phyloP scores from a whole-genome alignment of 2,329 filamentous ascomycete species.

The Cercospora citrullina region DNA sequence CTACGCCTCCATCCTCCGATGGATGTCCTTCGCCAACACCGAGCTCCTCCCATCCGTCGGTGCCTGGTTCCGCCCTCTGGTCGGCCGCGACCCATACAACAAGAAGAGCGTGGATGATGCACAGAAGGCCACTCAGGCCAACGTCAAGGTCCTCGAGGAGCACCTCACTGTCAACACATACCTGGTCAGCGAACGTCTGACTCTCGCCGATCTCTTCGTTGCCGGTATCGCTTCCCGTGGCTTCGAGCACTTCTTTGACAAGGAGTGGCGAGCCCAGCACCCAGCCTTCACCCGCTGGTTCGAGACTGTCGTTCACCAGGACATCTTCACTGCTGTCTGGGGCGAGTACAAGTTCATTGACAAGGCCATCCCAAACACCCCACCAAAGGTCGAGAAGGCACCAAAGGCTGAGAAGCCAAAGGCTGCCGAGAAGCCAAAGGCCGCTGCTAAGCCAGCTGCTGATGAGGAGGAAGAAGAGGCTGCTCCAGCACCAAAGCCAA shows the following conservation, averaged over 20 bases:
- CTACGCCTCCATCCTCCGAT: conserved; percentile 96
- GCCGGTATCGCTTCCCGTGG: conserved; percentile 77
- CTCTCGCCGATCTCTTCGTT: conserved; percentile 89
- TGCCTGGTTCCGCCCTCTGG: conserved; percentile 82
- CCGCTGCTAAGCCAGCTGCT: conserved; percentile 54
- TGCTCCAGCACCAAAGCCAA: conserved; percentile 75
- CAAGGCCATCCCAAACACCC: conserved; percentile 70
- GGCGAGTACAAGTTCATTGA: conserved; percentile 77
- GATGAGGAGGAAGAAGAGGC: conserved; percentile 62
- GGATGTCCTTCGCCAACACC: conserved; percentile 94
- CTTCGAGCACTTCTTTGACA: conserved; percentile 94
- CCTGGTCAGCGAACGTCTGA: conserved; percentile 96
- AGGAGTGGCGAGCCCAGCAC: conserved; percentile 78
- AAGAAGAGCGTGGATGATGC: conserved; percentile 92
- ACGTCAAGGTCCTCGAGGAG: conserved; percentile 72
- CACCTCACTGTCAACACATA: conserved; percentile 92
- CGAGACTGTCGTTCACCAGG: conserved; percentile 88
- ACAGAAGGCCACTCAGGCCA: conserved; percentile 67
- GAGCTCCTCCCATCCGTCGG: conserved; percentile 75
- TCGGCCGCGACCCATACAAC: conserved; percentile 85
- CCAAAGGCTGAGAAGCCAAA: conserved; percentile 68
- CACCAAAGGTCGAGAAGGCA: conserved; percentile 60
- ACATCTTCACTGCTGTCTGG: conserved; percentile 80
- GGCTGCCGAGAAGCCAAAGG: conserved; percentile 57
- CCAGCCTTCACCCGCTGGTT: conserved; percentile 92